These are phyloP conservation scores for Patellifolia procumbens DNA, from an alignment of 179 eudicot species.

Conservation along the genomic window DNA sequence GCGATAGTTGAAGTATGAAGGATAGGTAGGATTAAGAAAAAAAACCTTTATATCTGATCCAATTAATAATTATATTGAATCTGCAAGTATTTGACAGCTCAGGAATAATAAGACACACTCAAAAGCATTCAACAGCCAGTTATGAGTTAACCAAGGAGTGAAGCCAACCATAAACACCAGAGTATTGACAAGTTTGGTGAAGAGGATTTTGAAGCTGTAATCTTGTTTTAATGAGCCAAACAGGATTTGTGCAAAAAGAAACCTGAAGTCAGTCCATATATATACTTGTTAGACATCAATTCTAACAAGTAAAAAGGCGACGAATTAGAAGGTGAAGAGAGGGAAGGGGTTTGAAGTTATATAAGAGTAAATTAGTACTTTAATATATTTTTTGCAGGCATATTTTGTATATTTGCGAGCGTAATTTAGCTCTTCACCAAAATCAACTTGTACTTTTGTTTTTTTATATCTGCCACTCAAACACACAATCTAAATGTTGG, in stretches of 20 bases:
- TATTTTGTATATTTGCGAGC: too few species aligned
- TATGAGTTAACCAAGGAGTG: conserved; percentile 14
- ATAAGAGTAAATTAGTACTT: too few species aligned
- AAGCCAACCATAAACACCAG: conserved; percentile 78
- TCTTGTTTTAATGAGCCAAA: conserved; percentile 98
- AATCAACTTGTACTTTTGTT: too few species aligned
- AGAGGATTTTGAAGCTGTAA: conserved; percentile 98
- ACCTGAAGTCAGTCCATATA: conserved; percentile 49
- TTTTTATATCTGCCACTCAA: too few species aligned
- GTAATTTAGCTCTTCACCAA: too few species aligned
- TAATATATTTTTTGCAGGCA: too few species aligned
- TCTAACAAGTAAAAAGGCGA: neutral
- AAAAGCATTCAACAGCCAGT: conserved; percentile 8
- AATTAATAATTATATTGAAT: neutral
- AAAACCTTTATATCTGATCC: neutral
- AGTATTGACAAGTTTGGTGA: conserved; percentile 69
- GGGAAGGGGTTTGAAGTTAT: too few species aligned
- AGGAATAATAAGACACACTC: neutral
- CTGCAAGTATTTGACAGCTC: neutral
- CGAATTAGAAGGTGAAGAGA: too few species aligned
- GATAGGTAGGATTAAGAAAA: neutral
- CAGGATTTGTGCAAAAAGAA: conserved; percentile 84
- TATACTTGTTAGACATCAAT: neutral
- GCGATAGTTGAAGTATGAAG: too few species aligned
- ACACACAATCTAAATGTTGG: too few species aligned